Base-by-base conservation (phyloP, 2,329 filamentous ascomycete genomes). In the Malbranchea cinnamomea region DNA sequence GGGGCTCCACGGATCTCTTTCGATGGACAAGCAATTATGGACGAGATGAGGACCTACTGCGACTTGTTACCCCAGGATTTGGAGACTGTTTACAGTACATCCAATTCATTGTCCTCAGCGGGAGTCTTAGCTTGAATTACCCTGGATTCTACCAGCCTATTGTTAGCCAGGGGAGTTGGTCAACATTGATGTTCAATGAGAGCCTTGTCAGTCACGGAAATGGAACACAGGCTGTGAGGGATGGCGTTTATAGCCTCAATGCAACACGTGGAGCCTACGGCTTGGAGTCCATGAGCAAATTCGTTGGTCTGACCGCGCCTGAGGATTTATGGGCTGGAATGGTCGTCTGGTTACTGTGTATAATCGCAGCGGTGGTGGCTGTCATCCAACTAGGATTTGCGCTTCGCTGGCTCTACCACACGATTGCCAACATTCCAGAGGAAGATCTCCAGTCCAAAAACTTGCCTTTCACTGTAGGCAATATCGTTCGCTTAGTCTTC, bases 21-120 rank as follows among this genome's bases (percentile, higher is more conserved):
- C 76, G 81, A 41, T 98, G 87, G 84, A 84, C 83, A n/a, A 91
- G 83, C 48, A 98, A 98, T 50, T 95, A 92, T 50, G 89, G 89
- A 20, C 74, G 87, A 42, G 89, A 98, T 44, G 80, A 82, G 37
- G 89, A 98, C 56, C 63, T 94, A 41, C 64, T 98, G 31, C 75
- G 89, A 32, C 65, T 98, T 27, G 83, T 98, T 19, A 98, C 89
- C 0, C 89, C 89, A 4, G 89, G 89, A 1, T 95, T 98, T 50
- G 84, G 83, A 5, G 89, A 98, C 50, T 98, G 89, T 47, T 65
- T 98, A 32, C 85, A 95, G 54, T 95, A 98, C 52, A 80, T 98
- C 11, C 89, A 98, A 49, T 98, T 93, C 44, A 67, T 89, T 32
- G 76, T 81, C 13, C 60, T 98, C 35, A 89, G 84, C 0, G 87